Evolutionary conservation across 768 basidiomycete genomes (phyloP).

Genomic region (Tricholoma hemisulphureum): DNA sequence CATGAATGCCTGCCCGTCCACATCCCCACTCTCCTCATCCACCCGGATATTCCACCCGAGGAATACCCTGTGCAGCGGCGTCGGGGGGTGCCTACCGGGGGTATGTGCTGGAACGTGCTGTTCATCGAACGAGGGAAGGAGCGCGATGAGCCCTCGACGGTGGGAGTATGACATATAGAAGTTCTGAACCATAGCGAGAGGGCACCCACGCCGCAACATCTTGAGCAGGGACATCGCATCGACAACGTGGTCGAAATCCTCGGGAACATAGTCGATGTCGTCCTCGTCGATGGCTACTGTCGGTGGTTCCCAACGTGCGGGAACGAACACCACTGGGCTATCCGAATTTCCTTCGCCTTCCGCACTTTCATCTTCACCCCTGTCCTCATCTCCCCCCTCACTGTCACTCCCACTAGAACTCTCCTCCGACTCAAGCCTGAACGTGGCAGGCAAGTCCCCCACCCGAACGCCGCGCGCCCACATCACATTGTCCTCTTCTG

Average conservation of each 20-base stretch:
- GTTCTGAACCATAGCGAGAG: constrained; percentile 53
- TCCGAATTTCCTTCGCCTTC: constrained; percentile 14
- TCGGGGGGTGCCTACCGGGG: constrained; percentile 15
- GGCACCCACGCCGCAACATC: constrained; percentile 60
- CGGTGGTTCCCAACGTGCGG: constrained; percentile 62
- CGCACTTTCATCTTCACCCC: constrained; percentile 2
- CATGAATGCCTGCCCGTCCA: constrained; percentile 45
- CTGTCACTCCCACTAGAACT: constrained; percentile 16
- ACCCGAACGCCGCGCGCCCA: constrained; percentile 25
- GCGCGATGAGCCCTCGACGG: constrained; percentile 50
- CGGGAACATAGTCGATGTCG: constrained; percentile 1
- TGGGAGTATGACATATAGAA: constrained; percentile 58
- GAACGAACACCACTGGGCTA: constrained; percentile 30
- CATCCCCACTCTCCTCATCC: constrained; percentile 41
- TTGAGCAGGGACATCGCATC: constrained; percentile 19
- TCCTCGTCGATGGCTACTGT: constrained; percentile 27
- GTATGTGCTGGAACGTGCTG: constrained; percentile 19
- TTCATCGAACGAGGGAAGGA: constrained; percentile 36
- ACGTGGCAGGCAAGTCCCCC: background rate
- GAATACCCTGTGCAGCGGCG: constrained; percentile 38
- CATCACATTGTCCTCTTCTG: constrained; percentile 25
- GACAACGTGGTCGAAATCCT: constrained; percentile 27
- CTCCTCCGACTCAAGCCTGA: constrained; percentile 4
- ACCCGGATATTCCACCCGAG: constrained; percentile 70
- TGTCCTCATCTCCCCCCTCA: constrained; percentile 33